A percentile compares a stretch with the other conserved stretches of the same genome.
Evolutionary conservation across 2,329 filamentous ascomycete species (phyloP).

Genomic region (Aspergillus sp.): DNA sequence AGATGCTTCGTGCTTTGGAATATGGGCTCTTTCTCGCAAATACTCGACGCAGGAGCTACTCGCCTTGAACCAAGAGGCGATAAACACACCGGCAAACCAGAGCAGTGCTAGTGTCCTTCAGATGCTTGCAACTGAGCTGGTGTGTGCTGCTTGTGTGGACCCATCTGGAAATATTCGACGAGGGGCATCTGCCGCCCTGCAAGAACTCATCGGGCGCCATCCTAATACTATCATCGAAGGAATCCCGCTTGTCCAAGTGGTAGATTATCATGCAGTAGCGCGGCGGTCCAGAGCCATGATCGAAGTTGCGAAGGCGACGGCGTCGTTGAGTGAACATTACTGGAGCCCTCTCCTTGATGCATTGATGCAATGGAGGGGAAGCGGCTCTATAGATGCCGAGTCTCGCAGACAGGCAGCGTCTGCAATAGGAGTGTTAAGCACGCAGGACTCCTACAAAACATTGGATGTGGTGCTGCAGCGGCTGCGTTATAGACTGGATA

Average conservation of each 20-base stretch:
- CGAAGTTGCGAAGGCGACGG: conserved; percentile 69
- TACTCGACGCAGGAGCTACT: conserved; percentile 79
- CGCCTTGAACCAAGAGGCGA: conserved; percentile 49
- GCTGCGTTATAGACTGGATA: conserved; percentile 33
- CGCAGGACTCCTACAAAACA: conserved; percentile 30
- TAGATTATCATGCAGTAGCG: conserved; percentile 92
- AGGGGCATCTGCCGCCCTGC: conserved; percentile 87
- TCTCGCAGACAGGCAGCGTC: conserved; percentile 71
- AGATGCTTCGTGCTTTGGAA: conserved; percentile 92
- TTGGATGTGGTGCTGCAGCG: conserved; percentile 32
- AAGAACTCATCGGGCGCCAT: conserved; percentile 90
- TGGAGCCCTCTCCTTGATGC: conserved; percentile 69
- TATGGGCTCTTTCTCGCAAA: conserved; percentile 87
- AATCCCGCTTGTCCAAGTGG: conserved; percentile 80
- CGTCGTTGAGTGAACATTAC: conserved; percentile 62
- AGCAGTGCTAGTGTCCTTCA: conserved; percentile 60
- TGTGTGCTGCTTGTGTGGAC: conserved; percentile 80
- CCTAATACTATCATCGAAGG: conserved; percentile 79
- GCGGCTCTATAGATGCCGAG: conserved; percentile 73
- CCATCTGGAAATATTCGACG: conserved; percentile 90
- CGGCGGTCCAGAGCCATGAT: conserved; percentile 78
- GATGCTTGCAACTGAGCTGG: conserved; percentile 74
- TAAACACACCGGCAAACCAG: conserved; percentile 29
- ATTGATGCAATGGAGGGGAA: conserved; percentile 80
- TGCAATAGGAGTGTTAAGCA: conserved; percentile 59